A percentile compares a stretch with the other conserved stretches of the same genome.
These are phyloP conservation scores for Magnusiomyces paraingens DNA, from an alignment of 1,139 yeast species.

Conservation along the genomic window DNA sequence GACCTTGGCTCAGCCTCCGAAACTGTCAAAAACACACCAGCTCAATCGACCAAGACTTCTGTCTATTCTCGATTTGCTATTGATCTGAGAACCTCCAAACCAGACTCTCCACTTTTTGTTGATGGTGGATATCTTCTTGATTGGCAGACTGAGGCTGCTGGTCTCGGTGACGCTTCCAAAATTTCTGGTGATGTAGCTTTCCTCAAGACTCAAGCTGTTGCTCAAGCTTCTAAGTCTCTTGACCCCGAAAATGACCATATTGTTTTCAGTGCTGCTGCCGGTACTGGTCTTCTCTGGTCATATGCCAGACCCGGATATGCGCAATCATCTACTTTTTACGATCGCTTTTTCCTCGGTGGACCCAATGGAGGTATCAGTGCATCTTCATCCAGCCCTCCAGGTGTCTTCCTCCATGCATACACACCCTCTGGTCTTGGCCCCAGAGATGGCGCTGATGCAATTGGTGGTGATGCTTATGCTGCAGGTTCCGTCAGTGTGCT, in stretches of 20 bases:
- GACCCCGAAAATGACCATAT: constrained; percentile 19
- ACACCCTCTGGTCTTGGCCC: constrained; percentile 71
- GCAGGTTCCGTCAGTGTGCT: constrained; percentile 15
- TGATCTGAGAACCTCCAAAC: constrained; percentile 42
- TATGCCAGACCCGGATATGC: constrained; percentile 12
- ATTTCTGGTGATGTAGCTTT: constrained; percentile 13
- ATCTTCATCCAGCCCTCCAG: constrained; percentile 7
- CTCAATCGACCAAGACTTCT: constrained; percentile 55
- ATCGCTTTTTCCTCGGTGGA: constrained; percentile 51
- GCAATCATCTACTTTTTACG: constrained; percentile 28
- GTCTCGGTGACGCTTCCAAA: constrained; percentile 30
- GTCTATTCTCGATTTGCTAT: constrained; percentile 45
- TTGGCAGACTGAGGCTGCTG: constrained; percentile 49
- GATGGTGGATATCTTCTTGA: constrained; percentile 44
- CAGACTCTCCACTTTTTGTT: constrained; percentile 49
- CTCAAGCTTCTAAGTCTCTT: constrained; percentile 18
- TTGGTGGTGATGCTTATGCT: constrained; percentile 53
- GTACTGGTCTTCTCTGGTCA: constrained; percentile 19
- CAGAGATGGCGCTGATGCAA: constrained; percentile 44
- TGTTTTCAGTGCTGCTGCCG: constrained; percentile 19
- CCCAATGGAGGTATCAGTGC: constrained; percentile 45
- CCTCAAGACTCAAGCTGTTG: constrained; percentile 10
- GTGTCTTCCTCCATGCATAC: constrained; percentile 47
- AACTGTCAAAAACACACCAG: constrained; percentile 39
- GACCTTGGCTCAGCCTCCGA: constrained; percentile 24